Percentiles rank a stretch among this genome's conserved stretches.
Evolutionary conservation across 1,139 yeast species (phyloP).

Genomic region (Pichia sp.): DNA sequence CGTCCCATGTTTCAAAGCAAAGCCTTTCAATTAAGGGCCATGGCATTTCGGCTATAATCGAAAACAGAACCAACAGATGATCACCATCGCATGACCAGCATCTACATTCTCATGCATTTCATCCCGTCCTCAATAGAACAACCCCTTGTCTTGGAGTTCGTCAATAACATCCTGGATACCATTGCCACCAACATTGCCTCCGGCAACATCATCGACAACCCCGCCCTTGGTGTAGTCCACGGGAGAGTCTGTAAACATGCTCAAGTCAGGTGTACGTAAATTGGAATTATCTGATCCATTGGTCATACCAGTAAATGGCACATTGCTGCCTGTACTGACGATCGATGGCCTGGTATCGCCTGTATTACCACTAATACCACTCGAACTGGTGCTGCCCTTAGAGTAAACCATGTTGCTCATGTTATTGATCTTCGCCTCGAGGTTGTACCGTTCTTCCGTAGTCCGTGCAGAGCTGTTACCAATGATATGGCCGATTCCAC

Average conservation of each 20-base stretch:
- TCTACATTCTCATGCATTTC: too few relatives aligned
- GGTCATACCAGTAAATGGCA: slow-evolving; percentile 5
- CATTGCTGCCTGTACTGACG: neutral
- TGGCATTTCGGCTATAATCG: too few relatives aligned
- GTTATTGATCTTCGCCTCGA: neutral
- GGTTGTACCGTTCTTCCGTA: neutral
- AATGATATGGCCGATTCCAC: neutral
- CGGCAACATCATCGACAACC: too few relatives aligned
- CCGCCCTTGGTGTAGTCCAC: neutral
- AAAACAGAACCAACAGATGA: too few relatives aligned
- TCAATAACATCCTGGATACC: slow-evolving; percentile 1
- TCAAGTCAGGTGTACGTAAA: slow-evolving; percentile 5
- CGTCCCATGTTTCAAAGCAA: too few relatives aligned
- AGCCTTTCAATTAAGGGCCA: too few relatives aligned
- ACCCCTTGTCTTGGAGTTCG: slow-evolving; percentile 2
- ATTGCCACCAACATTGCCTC: neutral
- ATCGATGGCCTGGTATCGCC: neutral
- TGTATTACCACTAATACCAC: neutral
- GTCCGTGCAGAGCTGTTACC: neutral
- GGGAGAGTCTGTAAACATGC: slow-evolving; percentile 7
- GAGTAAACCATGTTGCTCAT: neutral
- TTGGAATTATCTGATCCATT: neutral
- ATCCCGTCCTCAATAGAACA: neutral
- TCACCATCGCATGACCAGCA: too few relatives aligned
- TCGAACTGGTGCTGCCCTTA: neutral